Evolutionary conservation across 2,329 filamentous ascomycete species (phyloP), one percentile per base, ranked within the genome.

Genomic region (Diplodia intermedia): DNA sequence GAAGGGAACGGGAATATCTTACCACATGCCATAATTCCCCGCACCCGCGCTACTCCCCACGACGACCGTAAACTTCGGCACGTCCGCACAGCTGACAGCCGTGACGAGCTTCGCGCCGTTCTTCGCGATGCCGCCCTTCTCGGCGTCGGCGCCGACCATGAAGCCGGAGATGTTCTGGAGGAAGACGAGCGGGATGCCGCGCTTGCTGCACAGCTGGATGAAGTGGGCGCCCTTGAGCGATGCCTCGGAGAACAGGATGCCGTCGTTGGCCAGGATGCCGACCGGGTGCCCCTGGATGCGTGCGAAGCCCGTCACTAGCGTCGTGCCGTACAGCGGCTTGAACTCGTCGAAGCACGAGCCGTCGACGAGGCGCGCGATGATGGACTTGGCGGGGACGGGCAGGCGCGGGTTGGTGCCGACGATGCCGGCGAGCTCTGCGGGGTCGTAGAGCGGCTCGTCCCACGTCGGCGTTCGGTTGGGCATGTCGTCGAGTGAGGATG

Each of bases 1-100:
- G n/a, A 2, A 2, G 4, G 18, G 7, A 55, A 14, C 60, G 33
- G 2, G 20, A 83, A 26, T 26, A 26, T 26, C 84, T 76, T 78
- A 86, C 85, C 88, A 98, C 95, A 99, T 99, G 74, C 94, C 95
- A 77, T 99, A 99, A 80, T 98, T 99, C 4, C 95, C 95, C 8
- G 94, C 94, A 69, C 94, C 94, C 71, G 95, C 95, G 78, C 90
- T 94, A 36, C 91, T 91, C 29, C 95, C 95, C n/a, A 97, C 90
- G 0, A 99, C 92, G 18, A 99, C 92, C 0, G 95, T 99, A 76
- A 98, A 94, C 80, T 99, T 98, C 72, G 95, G 94, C 52, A 98
- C 94, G 72, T 95, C 89, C 4, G 94, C 94, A 77, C 94, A 97
- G 9, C 93, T 92, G 12, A 98, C 95, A 8, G 94, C 95, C 2